These are phyloP conservation scores for Macrolepiota albuminosa DNA, from an alignment of 768 basidiomycete species.

Conservation along the genomic window DNA sequence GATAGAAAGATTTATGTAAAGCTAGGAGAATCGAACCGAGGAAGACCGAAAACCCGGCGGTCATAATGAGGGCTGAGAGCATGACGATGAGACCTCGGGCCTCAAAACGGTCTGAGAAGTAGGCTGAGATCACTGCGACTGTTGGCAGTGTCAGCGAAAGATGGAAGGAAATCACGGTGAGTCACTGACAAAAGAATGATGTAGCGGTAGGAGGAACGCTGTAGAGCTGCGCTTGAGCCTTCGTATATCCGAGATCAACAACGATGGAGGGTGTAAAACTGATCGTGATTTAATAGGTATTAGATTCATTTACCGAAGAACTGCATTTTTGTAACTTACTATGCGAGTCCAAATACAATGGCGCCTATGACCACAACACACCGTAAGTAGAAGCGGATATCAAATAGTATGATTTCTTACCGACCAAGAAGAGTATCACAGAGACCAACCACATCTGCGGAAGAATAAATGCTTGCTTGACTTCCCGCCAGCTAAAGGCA, in stretches of 20 bases:
- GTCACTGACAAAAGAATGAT: not conserved
- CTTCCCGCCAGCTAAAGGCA: not conserved
- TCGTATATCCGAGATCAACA: not conserved
- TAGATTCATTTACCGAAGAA: not conserved
- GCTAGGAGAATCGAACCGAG: not conserved
- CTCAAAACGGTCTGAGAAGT: not conserved
- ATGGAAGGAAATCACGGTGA: no score
- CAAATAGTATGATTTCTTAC: not conserved
- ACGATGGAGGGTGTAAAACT: not conserved
- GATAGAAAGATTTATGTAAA: no score
- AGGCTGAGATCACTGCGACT: not conserved
- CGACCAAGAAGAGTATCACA: not conserved
- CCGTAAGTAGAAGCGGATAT: not conserved
- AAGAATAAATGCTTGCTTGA: not conserved
- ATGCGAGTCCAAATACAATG: not conserved
- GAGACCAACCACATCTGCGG: not conserved
- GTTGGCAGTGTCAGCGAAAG: not conserved
- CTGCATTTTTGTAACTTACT: not conserved
- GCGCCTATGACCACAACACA: not conserved
- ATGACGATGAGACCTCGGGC: not conserved
- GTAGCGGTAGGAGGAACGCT: not conserved
- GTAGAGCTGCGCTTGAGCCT: not conserved
- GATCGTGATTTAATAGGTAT: not conserved
- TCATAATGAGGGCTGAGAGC: not conserved
- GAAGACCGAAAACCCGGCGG: not conserved